Evolutionary conservation across 768 basidiomycete species (phyloP).

Genomic region (Rhizopogon vulgaris): DNA sequence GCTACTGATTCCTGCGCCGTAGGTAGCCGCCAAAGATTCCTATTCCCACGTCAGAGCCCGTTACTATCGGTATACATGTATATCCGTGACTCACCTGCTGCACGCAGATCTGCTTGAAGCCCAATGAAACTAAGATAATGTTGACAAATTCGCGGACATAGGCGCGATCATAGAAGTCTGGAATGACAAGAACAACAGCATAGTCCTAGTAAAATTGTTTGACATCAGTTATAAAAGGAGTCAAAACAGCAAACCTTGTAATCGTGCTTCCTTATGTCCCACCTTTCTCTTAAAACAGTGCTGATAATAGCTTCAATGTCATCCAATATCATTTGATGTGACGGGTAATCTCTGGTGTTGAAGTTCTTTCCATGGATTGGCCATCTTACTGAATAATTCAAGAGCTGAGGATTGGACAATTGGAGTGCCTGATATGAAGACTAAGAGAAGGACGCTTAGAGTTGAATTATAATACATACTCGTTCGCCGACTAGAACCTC

Average conservation of each 20-base stretch:
- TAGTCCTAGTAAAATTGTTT: constrained; percentile 50
- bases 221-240: not conserved
- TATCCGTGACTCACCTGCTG: constrained; percentile 59
- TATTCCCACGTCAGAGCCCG: constrained; percentile 21
- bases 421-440: constrained; percentile 51
- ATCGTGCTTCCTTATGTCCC: constrained; percentile 46
- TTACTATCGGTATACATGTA: not conserved
- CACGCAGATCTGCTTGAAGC: constrained; percentile 88
- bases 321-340: constrained; percentile 60
- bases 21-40: constrained; percentile 92
- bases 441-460: constrained; percentile 4
- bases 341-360: constrained; percentile 75
- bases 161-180: constrained; percentile 82
- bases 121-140: constrained; percentile 69
- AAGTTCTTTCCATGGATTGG: constrained; percentile 80
- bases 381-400: constrained; percentile 73
- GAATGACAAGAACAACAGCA: constrained; percentile 83
- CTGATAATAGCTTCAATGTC: constrained; percentile 73
- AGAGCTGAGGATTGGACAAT: constrained; percentile 58
- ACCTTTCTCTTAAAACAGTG: constrained; percentile 51
- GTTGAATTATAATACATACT: constrained; percentile 29
- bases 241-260: constrained; percentile 47
- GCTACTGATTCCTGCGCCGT: constrained; percentile 90
- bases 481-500: constrained; percentile 61
- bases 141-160: constrained; percentile 79